Percentiles rank a stretch among this genome's conserved stretches.
These are phyloP conservation scores for Thielaviopsis musarum DNA, from an alignment of 2,329 filamentous ascomycete species.

Conservation along the genomic window DNA sequence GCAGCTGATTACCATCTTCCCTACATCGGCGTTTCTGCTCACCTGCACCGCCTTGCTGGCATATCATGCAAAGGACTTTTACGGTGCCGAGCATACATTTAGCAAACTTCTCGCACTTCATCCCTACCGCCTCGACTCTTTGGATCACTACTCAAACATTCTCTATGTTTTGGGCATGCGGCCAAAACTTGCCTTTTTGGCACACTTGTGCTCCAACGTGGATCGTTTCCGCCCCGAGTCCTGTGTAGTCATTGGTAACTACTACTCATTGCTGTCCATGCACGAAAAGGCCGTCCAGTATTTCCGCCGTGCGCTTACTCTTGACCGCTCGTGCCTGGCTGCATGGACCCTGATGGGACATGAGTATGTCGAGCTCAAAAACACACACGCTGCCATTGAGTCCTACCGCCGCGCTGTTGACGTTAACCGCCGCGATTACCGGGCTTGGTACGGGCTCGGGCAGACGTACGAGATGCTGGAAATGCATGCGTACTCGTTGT, in stretches of 20 bases:
- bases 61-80: conserved; percentile 77
- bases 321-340: conserved; percentile 80
- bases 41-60: conserved; percentile 77
- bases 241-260: conserved; percentile 92
- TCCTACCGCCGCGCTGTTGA: conserved; percentile 92
- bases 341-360: conserved; percentile 99
- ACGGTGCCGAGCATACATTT: conserved; percentile 49
- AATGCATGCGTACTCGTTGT: conserved; percentile 93
- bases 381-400: conserved; percentile 94
- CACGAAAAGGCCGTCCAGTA: conserved; percentile 98
- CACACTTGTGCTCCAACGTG: conserved; percentile 74
- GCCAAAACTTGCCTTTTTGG: conserved; percentile 81
- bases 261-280: conserved; percentile 84
- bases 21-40: conserved; percentile 71
- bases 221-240: conserved; percentile 96
- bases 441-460: conserved; percentile 93
- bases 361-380: conserved; percentile 96
- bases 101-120: conserved; percentile 65
- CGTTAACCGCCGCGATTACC: conserved; percentile 88
- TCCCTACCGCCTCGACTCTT: conserved; percentile 61
- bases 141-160: conserved; percentile 96
- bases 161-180: conserved; percentile 81
- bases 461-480: conserved; percentile 96
- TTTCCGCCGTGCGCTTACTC: conserved; percentile 77
- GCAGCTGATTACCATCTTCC: conserved; percentile 71